Percentiles rank a stretch among this genome's conserved stretches.
Evolutionary conservation across 768 basidiomycete genomes (phyloP).

Genomic region (Sistotremastrum suecicum): DNA sequence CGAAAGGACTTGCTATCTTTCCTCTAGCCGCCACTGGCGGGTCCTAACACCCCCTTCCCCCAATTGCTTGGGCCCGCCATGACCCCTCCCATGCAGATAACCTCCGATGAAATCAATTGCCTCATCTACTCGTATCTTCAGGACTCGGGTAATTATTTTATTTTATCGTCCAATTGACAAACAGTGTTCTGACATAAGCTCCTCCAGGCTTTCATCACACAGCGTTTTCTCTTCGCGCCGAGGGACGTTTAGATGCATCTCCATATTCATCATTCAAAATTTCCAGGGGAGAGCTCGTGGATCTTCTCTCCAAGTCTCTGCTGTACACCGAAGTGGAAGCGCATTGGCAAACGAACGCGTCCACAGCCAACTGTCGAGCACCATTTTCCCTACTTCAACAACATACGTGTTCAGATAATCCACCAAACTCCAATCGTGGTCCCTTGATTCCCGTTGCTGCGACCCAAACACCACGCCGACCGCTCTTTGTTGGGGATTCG

Average conservation of each 20-base stretch:
- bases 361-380: slow-evolving; percentile 51
- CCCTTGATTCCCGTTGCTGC: slow-evolving; percentile 4
- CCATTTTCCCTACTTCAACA: slow-evolving; percentile 62
- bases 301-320: slow-evolving; percentile 66
- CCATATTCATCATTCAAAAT: slow-evolving; percentile 41
- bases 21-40: too few relatives aligned
- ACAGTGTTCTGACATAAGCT: slow-evolving; percentile 5
- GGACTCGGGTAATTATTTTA: slow-evolving; percentile 47
- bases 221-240: slow-evolving; percentile 67
- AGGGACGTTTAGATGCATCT: slow-evolving; percentile 57
- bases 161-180: not conserved
- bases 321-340: slow-evolving; percentile 74
- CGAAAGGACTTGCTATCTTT: too few relatives aligned
- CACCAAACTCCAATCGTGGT: slow-evolving; percentile 1
- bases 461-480: slow-evolving; percentile 3
- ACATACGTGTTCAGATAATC: slow-evolving; percentile 43
- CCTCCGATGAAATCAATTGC: slow-evolving; percentile 75
- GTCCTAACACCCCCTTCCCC: too few relatives aligned
- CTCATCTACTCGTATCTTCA: slow-evolving; percentile 74
- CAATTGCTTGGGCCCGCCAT: slow-evolving; percentile 14
- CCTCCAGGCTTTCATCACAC: slow-evolving; percentile 62
- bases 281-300: slow-evolving; percentile 67
- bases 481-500: slow-evolving; percentile 1
- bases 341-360: slow-evolving; percentile 56
- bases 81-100: slow-evolving; percentile 42